A percentile compares a stretch with the other conserved stretches of the same genome.
Evolutionary conservation across 306 rosid species (phyloP).

Genomic region (Elaeagnus macrophylla): DNA sequence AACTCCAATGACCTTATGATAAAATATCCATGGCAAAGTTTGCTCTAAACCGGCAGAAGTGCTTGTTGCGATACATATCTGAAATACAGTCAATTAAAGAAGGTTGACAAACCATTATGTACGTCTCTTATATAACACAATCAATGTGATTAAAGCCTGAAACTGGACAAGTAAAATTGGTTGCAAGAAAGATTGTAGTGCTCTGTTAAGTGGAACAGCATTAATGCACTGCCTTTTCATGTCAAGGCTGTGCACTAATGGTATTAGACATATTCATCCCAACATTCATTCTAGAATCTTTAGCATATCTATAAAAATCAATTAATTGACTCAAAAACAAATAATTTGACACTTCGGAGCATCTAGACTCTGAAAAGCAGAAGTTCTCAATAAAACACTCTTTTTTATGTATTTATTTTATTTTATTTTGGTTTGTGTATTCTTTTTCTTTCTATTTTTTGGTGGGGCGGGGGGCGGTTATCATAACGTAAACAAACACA

Average conservation of each 20-base stretch:
- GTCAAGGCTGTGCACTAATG: neutral
- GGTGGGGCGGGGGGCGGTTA: no score
- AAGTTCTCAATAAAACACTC: neutral
- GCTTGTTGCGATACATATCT: slow-evolving; percentile 70
- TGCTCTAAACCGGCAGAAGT: slow-evolving; percentile 68
- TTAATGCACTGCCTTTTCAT: neutral
- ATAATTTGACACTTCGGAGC: neutral
- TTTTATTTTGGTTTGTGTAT: no score
- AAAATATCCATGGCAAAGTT: slow-evolving; percentile 87
- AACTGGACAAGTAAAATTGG: neutral
- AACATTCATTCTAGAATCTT: neutral
- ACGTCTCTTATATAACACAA: neutral
- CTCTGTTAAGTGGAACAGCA: no score
- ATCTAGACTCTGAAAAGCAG: neutral
- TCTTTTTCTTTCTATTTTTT: no score
- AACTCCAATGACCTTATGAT: slow-evolving; percentile 92
- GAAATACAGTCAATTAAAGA: neutral
- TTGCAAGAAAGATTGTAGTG: no score
- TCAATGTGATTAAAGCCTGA: neutral
- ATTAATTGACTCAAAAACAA: neutral
- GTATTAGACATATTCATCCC: neutral
- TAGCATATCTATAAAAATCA: neutral
- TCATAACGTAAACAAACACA: no score
- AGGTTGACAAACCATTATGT: slow-evolving; percentile 9
- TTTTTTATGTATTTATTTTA: neutral